These are phyloP conservation scores for Suillus paluster DNA, from an alignment of 768 basidiomycete species.

Conservation along the genomic window DNA sequence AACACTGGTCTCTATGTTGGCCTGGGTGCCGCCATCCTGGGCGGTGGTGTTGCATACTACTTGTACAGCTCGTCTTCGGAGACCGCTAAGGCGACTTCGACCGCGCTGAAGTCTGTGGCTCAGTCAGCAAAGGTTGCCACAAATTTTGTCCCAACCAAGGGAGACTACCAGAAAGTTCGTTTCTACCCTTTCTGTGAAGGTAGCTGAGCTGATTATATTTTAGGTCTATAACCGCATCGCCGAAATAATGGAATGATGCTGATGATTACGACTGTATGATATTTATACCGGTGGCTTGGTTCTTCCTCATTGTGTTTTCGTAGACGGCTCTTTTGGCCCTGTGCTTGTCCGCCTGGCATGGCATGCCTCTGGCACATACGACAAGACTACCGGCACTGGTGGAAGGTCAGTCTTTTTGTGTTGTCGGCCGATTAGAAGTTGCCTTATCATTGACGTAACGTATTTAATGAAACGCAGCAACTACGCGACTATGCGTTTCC, in stretches of 20 bases:
- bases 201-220: neutral
- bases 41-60: conserved; percentile 69
- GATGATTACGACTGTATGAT: conserved; percentile 78
- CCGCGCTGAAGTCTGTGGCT: conserved; percentile 61
- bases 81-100: conserved; percentile 52
- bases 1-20: conserved; percentile 63
- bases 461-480: conserved; percentile 56
- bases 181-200: neutral
- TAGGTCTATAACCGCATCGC: conserved; percentile 93
- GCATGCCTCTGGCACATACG: conserved; percentile 94
- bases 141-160: conserved; percentile 76
- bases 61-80: conserved; percentile 51
- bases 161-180: conserved; percentile 87
- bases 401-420: conserved; percentile 61
- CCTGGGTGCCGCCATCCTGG: conserved; percentile 60
- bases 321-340: conserved; percentile 90
- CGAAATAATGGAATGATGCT: conserved; percentile 71
- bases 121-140: conserved; percentile 66
- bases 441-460: conserved; percentile 16
- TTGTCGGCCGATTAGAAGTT: conserved; percentile 1
- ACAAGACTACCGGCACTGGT: conserved; percentile 75
- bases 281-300: neutral
- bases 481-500: conserved; percentile 98
- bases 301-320: conserved; percentile 8
- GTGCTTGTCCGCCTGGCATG: conserved; percentile 90